A percentile compares a stretch with the other conserved stretches of the same genome.
Conservation (phyloP, 768 basidiomycete species). For the Suillus decipiens region DNA sequence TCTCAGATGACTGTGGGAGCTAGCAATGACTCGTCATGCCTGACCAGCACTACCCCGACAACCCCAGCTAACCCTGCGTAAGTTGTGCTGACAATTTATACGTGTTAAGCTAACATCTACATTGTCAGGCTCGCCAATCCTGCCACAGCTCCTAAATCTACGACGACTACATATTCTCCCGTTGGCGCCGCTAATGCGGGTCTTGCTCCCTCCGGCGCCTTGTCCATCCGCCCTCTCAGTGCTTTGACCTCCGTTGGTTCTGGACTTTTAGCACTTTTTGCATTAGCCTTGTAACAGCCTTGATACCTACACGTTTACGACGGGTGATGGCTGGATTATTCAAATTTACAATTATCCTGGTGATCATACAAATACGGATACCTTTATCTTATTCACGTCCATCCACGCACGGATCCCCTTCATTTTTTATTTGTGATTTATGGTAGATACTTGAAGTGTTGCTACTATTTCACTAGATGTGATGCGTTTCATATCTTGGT, state of each 20-base stretch:
- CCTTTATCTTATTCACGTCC: conserved; percentile 1
- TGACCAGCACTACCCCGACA: conserved; percentile 20
- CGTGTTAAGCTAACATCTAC: conserved; percentile 13
- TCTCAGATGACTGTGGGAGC: conserved; percentile 37
- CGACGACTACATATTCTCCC: conserved; percentile 20
- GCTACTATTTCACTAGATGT: conserved; percentile 2
- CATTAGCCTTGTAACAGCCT: conserved; percentile 26
- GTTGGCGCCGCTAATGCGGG: conserved; percentile 40
- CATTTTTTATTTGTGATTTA: conserved; percentile 5
- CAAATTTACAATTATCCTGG: conserved; percentile 22
- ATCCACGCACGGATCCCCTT: conserved; percentile 10
- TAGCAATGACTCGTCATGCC: conserved; percentile 41
- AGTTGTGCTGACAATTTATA: conserved; percentile 2
- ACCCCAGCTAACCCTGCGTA: conserved; percentile 7
- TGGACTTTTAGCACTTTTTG: conserved; percentile 22
- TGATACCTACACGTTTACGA: conserved; percentile 41
- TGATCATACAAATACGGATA: conserved; percentile 16
- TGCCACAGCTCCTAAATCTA: conserved; percentile 9
- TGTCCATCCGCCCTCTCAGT: conserved; percentile 26
- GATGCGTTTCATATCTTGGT: not conserved
- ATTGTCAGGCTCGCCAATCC: conserved; percentile 9
- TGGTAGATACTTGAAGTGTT: not conserved
- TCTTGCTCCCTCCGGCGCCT: conserved; percentile 19
- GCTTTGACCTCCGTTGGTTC: conserved; percentile 25
- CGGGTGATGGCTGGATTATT: conserved; percentile 39